A percentile compares a stretch with the other conserved stretches of the same genome.
These are phyloP conservation scores for Zea mays DNA, from an alignment of 176 grass and related monocot genomes.

Conservation along the genomic window Zm-B73-REFERENCE-NAM-5.0 NC_050103.1:165637001-165637500, in stretches of 20 bases:
- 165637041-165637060: too few species aligned
- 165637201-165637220: too few species aligned
- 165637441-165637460: not conserved
- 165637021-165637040: too few species aligned
- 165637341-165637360: not conserved
- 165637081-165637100: too few species aligned
- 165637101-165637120: too few species aligned
- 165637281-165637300: not conserved
- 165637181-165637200: too few species aligned
- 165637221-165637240: not conserved
- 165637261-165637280: constrained; percentile 3
- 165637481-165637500: not conserved
- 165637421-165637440: not conserved
- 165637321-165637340: not conserved
- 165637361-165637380: not conserved
- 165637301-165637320: not conserved
- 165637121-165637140: too few species aligned
- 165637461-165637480: constrained; percentile 2
- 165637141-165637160: too few species aligned
- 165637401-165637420: constrained; percentile 24
- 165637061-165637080: too few species aligned
- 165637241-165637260: not conserved
- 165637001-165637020: too few species aligned
- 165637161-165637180: too few species aligned
- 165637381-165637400: not conserved